Base-by-base conservation (phyloP, 2,329 filamentous ascomycete species). In the Chalara sp. region DNA sequence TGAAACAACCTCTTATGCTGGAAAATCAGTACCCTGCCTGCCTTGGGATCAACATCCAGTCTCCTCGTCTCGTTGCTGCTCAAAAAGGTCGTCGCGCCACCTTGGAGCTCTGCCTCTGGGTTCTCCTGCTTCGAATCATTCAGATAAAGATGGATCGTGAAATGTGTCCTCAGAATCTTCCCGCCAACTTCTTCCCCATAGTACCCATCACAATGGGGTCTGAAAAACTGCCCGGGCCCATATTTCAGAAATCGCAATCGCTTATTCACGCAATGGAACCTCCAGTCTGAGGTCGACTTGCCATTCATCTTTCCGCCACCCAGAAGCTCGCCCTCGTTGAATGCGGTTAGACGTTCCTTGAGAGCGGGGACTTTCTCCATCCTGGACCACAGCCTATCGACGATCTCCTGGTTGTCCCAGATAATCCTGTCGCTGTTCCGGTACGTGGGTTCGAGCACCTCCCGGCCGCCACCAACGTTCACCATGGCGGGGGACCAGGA, bases 381-480 rank as follows among this genome's bases (percentile, higher is more conserved):
- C 7, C 88, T 75, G 40, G 69, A 71, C 76, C 85, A 84, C 0
- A 93, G 60, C 28, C 79, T 76, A 29, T 78, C 73, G 0, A 80
- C 83, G 1, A 92, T 57, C 1, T 78, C 76, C 46, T 75, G 71
- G 11, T 76, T 68, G 61, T 93, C 86, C 78, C 83, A 87, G 58
- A 93, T 84, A 56, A 92, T 87, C 3, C 88, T 77, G n/a, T 84
- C 84, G 60, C 84, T 84, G 54, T 87, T 83, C 12, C 88, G 76
- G 46, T 80, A 79, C 6, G 80, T 75, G 1, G 76, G 71, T 4
- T 74, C 68, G 41, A 82, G 65, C 3, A 72, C 67, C 67, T 92
- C 83, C 51, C 65, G 70, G 3, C 86, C 85, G 5, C 66, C 66
- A 5, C 86, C 86, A 29, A 80, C 65, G 62, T 86, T 86, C 51